Conservation (phyloP, 805 yeast species). For the Ogataea paraovalis region DNA sequence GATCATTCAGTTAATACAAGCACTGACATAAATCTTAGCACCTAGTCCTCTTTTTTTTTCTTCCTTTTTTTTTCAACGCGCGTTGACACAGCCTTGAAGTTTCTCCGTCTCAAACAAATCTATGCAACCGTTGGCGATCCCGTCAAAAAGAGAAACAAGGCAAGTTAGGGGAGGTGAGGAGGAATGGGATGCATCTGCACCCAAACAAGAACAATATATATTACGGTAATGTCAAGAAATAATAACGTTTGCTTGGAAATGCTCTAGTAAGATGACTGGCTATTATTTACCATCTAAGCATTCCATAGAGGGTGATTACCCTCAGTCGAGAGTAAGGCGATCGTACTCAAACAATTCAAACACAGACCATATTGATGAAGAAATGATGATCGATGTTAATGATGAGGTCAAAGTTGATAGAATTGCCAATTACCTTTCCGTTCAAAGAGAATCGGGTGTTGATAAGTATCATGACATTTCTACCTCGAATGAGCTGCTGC, state of each 20-base stretch:
- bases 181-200: too few species aligned
- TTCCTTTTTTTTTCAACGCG: too few species aligned
- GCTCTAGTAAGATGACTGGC: neutral
- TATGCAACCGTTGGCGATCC: neutral
- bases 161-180: neutral
- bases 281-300: neutral
- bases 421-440: conserved; percentile 12
- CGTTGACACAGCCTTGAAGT: neutral
- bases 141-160: neutral
- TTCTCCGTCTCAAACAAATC: neutral
- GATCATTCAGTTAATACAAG: too few species aligned
- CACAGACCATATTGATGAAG: conserved; percentile 6
- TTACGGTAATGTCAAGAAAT: neutral
- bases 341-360: neutral
- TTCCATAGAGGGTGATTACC: neutral
- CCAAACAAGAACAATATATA: too few species aligned
- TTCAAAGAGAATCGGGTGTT: conserved; percentile 2
- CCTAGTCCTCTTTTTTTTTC: too few species aligned
- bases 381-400: conserved; percentile 15
- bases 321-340: neutral
- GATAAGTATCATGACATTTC: neutral
- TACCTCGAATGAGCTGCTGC: neutral
- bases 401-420: conserved; percentile 12
- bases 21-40: too few species aligned
- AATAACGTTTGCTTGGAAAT: neutral